Base-by-base conservation (phyloP, 2,329 filamentous ascomycete genomes). In the Colletotrichum godetiae region DNA sequence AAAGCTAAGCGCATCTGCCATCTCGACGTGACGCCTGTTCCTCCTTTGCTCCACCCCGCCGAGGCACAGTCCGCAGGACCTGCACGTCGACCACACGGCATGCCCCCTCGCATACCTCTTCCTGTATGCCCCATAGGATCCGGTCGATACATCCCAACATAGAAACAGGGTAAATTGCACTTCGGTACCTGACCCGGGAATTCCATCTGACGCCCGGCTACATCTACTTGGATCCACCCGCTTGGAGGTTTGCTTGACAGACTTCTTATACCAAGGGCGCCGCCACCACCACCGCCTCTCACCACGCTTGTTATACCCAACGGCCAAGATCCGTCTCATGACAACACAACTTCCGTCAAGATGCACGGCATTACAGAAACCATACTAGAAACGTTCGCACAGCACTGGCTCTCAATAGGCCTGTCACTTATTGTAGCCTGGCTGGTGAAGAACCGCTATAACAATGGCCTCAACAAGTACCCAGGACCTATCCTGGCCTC, bases 401-500 rank as follows among this genome's bases (percentile, higher is more conserved):
- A 82, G 62, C 82, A 89, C 78, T 89, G 87, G 87, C 79, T 83
- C 10, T 75, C 80, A 4, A 79, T 86, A 29, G 67, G 82, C 19
- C 63, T 81, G 52, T 74, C 82, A 29, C 61, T 80, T 22, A 15
- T 85, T 1, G 67, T 80, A 53, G 81, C 81, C 46, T 88, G 86
- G 79, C 81, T 89, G 12, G 77, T 83, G n/a, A 82, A 80, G 65
- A 90, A 89, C 75, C 84, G 84, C 59, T 88, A 86, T 76, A 81
- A 87, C 63, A 83, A 86, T 77, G 92, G 92, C 6, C 82, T 95
- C 72, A 90, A 92, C 81, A 91, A 88, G 78, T 94, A 94, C 76
- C 94, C 94, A 0, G 94, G 94, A 0, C 93, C 92, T 0, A 86
- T 91, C 68, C 78, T 94, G 55, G 94, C 94, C 24, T 91, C 87